These are phyloP conservation scores for Penicillium sp. DNA, from an alignment of 2,329 filamentous ascomycete species.

Conservation along the genomic window DNA sequence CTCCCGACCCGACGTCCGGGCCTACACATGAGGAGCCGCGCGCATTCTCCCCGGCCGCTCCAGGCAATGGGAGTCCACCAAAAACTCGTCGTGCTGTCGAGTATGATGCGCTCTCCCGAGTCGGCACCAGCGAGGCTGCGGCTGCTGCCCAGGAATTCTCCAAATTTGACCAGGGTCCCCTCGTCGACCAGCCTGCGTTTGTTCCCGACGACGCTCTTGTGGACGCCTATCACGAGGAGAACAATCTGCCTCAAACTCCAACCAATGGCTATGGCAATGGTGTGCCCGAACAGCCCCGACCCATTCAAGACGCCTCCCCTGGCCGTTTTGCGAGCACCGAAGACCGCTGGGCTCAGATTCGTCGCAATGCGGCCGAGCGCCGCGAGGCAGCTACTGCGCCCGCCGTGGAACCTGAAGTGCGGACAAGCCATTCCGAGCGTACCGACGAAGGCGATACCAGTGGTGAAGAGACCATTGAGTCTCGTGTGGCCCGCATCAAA, in stretches of 20 bases:
- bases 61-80: slow-evolving; percentile 26
- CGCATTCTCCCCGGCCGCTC: neutral
- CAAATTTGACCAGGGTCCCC: slow-evolving; percentile 80
- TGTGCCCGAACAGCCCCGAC: slow-evolving; percentile 8
- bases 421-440: slow-evolving; percentile 52
- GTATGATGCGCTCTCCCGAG: slow-evolving; percentile 54
- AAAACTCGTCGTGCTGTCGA: slow-evolving; percentile 46
- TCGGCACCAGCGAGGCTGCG: slow-evolving; percentile 48
- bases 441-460: slow-evolving; percentile 84
- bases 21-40: slow-evolving; percentile 23
- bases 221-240: slow-evolving; percentile 9
- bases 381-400: slow-evolving; percentile 49
- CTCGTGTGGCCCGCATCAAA: slow-evolving; percentile 94
- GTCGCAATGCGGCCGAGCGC: slow-evolving; percentile 85
- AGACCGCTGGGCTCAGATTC: slow-evolving; percentile 92
- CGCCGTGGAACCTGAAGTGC: slow-evolving; percentile 58
- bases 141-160: slow-evolving; percentile 50
- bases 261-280: slow-evolving; percentile 15
- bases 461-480: slow-evolving; percentile 94
- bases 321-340: slow-evolving; percentile 29
- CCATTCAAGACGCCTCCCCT: slow-evolving; percentile 1
- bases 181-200: slow-evolving; percentile 81
- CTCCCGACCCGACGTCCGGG: slow-evolving; percentile 7
- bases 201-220: slow-evolving; percentile 51
- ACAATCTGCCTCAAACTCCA: slow-evolving; percentile 13